Conservation (phyloP, 176 grass and related monocot species). For the Tuctoria greenei region DNA sequence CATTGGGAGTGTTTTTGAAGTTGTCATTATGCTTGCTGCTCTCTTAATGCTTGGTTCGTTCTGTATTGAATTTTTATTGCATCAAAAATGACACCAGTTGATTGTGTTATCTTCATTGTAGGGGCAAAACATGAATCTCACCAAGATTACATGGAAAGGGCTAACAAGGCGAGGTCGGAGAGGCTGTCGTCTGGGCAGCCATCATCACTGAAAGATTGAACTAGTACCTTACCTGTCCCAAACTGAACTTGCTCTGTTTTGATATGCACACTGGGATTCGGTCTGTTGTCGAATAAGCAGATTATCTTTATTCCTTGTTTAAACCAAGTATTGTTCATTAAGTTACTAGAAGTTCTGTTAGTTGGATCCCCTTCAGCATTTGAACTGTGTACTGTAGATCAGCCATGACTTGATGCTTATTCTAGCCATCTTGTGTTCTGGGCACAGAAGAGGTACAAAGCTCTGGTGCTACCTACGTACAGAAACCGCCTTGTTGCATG, state of each 20-base stretch:
- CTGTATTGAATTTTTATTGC: background rate
- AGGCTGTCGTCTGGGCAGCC: slow-evolving; percentile 78
- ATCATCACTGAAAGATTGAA: slow-evolving; percentile 56
- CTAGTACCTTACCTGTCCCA: background rate
- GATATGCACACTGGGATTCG: background rate
- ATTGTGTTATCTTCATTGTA: slow-evolving; percentile 23
- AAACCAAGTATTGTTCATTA: slow-evolving; percentile 3
- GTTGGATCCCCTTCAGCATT: background rate
- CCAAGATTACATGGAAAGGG: slow-evolving; percentile 93
- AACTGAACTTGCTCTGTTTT: slow-evolving; percentile 4
- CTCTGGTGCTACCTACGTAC: no score
- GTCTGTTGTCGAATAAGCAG: slow-evolving; percentile 13
- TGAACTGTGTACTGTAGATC: background rate
- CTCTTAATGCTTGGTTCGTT: background rate
- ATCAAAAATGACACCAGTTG: background rate
- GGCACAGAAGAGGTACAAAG: no score
- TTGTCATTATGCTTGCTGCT: background rate
- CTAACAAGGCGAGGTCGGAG: slow-evolving; percentile 77
- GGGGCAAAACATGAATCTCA: slow-evolving; percentile 87
- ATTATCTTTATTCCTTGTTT: slow-evolving; percentile 5
- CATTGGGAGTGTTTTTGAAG: background rate
- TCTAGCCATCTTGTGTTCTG: no score
- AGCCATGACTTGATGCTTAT: background rate
- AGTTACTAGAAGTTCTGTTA: slow-evolving; percentile 4
- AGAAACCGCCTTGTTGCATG: no score